A percentile compares a stretch with the other conserved stretches of the same genome.
phyloP scores from a whole-genome alignment of 805 yeast genomes.

The Myxozyma melibiosi region DNA sequence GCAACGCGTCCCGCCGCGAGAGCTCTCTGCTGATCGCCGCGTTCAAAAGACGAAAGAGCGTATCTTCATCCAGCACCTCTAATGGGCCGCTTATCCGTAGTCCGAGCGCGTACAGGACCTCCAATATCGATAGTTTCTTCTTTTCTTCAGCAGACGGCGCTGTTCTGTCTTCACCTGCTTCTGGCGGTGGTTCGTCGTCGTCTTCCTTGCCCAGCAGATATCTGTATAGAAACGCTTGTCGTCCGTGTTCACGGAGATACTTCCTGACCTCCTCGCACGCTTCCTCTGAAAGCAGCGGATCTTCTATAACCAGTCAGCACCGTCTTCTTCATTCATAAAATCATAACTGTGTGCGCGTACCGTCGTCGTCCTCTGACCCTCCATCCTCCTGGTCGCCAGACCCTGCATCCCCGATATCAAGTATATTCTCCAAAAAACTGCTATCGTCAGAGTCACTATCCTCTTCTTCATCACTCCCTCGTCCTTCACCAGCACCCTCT shows the following conservation, averaged over 20 bases:
- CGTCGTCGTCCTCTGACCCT: neutral
- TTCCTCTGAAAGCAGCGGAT: neutral
- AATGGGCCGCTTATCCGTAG: slow-evolving; percentile 32
- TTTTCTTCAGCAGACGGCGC: neutral
- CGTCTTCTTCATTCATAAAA: neutral
- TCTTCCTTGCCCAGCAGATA: slow-evolving; percentile 3
- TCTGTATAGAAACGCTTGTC: slow-evolving; percentile 10
- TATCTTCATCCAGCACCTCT: slow-evolving; percentile 48
- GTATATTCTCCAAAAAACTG: slow-evolving; percentile 4
- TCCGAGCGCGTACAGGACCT: slow-evolving; percentile 29
- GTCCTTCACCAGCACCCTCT: neutral
- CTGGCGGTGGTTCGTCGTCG: neutral
- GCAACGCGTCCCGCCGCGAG: slow-evolving; percentile 57
- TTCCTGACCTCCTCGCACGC: slow-evolving; percentile 8
- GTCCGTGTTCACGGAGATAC: slow-evolving; percentile 21
- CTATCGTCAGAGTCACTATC: neutral
- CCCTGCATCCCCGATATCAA: neutral
- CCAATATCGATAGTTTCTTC: slow-evolving; percentile 27
- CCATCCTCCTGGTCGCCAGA: neutral
- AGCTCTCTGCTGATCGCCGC: slow-evolving; percentile 65
- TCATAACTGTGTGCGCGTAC: neutral
- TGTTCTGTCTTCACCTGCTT: no score
- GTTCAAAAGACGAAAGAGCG: slow-evolving; percentile 42
- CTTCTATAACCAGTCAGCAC: no score
- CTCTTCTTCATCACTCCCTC: neutral